Evolutionary conservation across 2,329 filamentous ascomycete species (phyloP).

Genomic region (Talaromyces sp.): DNA sequence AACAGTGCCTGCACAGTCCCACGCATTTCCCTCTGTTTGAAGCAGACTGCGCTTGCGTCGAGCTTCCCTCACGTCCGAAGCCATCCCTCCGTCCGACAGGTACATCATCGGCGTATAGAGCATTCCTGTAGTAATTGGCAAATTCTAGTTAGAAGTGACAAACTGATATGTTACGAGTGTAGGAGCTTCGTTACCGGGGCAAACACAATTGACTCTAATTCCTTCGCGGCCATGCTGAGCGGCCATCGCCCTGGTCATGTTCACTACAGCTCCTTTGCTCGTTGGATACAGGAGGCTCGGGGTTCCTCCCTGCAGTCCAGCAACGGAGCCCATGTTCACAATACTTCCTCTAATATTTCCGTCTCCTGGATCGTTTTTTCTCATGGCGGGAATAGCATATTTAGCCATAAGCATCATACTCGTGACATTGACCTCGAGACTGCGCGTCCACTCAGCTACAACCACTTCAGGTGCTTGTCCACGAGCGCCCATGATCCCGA

Average conservation of each 20-base stretch:
- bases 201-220: constrained; percentile 46
- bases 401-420: constrained; percentile 32
- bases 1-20: constrained; percentile 49
- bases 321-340: constrained; percentile 32
- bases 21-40: constrained; percentile 50
- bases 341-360: constrained; percentile 23
- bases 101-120: constrained; percentile 54
- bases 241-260: constrained; percentile 50
- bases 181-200: not conserved
- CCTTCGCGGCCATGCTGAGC: constrained; percentile 42
- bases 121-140: constrained; percentile 25
- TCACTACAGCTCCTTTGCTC: constrained; percentile 36
- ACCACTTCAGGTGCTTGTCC: constrained; percentile 24
- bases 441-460: constrained; percentile 24
- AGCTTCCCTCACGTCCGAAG: constrained; percentile 43
- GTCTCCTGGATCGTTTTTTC: constrained; percentile 17
- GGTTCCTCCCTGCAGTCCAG: constrained; percentile 23
- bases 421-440: constrained; percentile 29
- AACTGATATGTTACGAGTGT: not conserved
- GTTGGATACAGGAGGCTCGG: constrained; percentile 27
- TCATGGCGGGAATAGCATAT: constrained; percentile 28
- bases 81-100: constrained; percentile 39
- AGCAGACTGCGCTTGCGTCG: constrained; percentile 46
- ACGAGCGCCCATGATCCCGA: constrained; percentile 28
- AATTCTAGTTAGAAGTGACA: not conserved